phyloP scores from a whole-genome alignment of 2,329 filamentous ascomycete species.

The Tricladium varicosporioides region DNA sequence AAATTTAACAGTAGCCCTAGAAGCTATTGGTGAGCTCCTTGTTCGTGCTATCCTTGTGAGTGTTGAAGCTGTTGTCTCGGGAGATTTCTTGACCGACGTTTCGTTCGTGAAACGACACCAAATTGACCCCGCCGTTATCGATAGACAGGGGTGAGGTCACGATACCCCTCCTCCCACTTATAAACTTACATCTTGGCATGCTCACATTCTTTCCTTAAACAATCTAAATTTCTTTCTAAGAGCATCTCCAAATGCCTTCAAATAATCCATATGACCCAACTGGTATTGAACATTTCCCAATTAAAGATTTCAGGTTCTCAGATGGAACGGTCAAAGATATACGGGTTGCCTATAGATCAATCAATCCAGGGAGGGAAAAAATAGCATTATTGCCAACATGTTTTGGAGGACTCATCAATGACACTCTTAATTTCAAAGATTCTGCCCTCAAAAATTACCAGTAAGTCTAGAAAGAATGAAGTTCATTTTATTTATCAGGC shows the following conservation, averaged over 20 bases:
- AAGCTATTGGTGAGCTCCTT: too few species aligned
- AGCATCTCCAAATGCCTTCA: neutral
- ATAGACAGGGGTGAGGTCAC: neutral
- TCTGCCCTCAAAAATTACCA: slow-evolving; percentile 42
- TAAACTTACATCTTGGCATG: too few species aligned
- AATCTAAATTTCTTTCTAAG: neutral
- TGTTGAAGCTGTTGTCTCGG: neutral
- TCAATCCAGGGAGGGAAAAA: slow-evolving; percentile 37
- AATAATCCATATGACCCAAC: slow-evolving; percentile 22
- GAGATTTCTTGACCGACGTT: neutral
- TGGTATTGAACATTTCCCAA: slow-evolving; percentile 34
- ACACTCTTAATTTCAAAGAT: slow-evolving; percentile 46
- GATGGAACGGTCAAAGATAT: slow-evolving; percentile 31
- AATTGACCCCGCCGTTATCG: neutral
- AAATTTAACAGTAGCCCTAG: too few species aligned
- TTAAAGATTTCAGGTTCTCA: slow-evolving; percentile 40
- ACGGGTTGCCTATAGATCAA: slow-evolving; percentile 38
- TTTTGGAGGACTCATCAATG: slow-evolving; percentile 50
- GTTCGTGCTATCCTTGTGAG: too few species aligned
- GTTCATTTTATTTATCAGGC: too few species aligned
- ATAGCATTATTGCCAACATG: slow-evolving; percentile 52
- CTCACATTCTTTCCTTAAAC: neutral
- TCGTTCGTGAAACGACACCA: neutral
- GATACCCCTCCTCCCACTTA: neutral
- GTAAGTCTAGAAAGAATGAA: too few species aligned